Percentiles rank a stretch among this genome's conserved stretches.
These are phyloP conservation scores for Hanseniaspora hatyaiensis DNA, from an alignment of 805 yeast species.

Conservation along the genomic window DNA sequence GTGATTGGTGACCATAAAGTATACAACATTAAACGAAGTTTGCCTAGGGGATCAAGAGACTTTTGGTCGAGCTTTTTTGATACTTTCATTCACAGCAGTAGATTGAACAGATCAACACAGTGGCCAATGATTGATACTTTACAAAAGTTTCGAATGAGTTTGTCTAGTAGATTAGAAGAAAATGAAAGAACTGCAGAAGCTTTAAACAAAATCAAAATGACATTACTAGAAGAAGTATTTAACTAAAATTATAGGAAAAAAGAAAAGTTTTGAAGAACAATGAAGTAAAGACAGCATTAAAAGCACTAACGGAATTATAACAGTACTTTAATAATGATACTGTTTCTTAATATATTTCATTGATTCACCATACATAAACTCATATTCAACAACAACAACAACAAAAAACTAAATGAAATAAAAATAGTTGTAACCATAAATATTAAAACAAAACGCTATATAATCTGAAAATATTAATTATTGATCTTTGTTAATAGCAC, in stretches of 20 bases:
- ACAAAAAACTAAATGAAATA: too few species aligned
- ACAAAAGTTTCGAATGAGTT: conserved; percentile 26
- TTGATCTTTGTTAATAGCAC: conserved; percentile 68
- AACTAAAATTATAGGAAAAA: not conserved
- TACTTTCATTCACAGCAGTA: conserved; percentile 48
- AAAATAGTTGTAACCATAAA: too few species aligned
- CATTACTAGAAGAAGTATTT: not conserved
- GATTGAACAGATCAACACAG: conserved; percentile 18
- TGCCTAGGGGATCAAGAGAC: conserved; percentile 42
- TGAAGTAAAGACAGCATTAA: too few species aligned
- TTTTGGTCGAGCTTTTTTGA: conserved; percentile 62
- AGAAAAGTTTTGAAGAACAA: too few species aligned
- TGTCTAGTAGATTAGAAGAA: conserved; percentile 15
- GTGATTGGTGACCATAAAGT: conserved; percentile 26
- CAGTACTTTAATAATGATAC: too few species aligned
- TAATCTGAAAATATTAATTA: too few species aligned
- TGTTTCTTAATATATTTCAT: too few species aligned
- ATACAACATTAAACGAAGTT: conserved; percentile 51
- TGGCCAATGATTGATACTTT: conserved; percentile 36
- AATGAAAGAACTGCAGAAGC: not conserved
- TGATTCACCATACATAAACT: too few species aligned
- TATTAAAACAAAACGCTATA: too few species aligned
- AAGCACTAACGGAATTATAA: too few species aligned
- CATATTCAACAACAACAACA: too few species aligned
- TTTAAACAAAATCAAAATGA: not conserved